Conservation (phyloP, 805 yeast genomes). For the Debaryomyces castellii region DNA sequence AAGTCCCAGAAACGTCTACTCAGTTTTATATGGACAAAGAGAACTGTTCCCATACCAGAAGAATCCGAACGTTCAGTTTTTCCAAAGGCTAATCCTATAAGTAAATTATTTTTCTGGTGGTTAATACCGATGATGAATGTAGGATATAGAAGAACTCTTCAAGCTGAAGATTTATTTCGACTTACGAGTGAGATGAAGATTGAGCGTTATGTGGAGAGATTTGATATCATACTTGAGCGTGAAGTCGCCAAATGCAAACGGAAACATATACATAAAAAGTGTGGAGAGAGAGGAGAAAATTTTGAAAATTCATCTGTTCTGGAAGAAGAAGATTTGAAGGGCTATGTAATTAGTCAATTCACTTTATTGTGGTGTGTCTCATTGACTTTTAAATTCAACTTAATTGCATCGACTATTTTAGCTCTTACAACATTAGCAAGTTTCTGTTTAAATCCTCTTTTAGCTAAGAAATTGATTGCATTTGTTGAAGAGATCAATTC, state of each 20-base stretch:
- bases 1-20: conserved; percentile 12
- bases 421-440: conserved; percentile 2
- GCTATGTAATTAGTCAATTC: conserved; percentile 20
- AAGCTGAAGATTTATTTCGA: conserved; percentile 53
- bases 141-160: conserved; percentile 67
- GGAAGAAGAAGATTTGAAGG: conserved; percentile 22
- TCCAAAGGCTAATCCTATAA: conserved; percentile 41
- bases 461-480: conserved; percentile 28
- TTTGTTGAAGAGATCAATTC: conserved; percentile 25
- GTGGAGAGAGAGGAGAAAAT: conserved; percentile 20
- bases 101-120: conserved; percentile 60
- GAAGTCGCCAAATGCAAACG: not conserved
- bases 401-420: conserved; percentile 2
- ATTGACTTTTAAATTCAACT: conserved; percentile 24
- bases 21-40: conserved; percentile 20
- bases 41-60: conserved; percentile 46
- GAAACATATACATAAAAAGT: conserved; percentile 19
- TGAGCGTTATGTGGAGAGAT: conserved; percentile 18
- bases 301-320: conserved; percentile 14
- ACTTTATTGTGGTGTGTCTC: conserved; percentile 17
- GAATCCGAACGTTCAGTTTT: conserved; percentile 42
- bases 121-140: conserved; percentile 54
- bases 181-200: conserved; percentile 31
- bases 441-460: conserved; percentile 16
- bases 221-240: not conserved